phyloP scores from a whole-genome alignment of 495 filamentous ascomycete genomes.

The Trichoderma gamsii region DNA sequence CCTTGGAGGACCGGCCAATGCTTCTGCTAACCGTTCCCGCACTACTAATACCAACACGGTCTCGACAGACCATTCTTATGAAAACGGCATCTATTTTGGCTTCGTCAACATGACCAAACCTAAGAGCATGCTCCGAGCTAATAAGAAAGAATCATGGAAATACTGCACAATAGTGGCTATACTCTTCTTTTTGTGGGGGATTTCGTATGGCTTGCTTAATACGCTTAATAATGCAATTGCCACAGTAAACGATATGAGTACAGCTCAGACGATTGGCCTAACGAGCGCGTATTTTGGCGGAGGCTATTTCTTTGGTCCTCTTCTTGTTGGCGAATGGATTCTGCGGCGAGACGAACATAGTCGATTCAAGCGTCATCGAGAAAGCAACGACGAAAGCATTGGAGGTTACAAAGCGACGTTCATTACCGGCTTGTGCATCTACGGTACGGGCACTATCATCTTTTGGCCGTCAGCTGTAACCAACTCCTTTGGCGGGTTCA shows the following conservation, averaged over 20 bases:
- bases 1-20: neutral
- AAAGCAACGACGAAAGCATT: slow-evolving; percentile 21
- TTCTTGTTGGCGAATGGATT: slow-evolving; percentile 61
- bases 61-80: slow-evolving; percentile 14
- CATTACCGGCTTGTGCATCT: slow-evolving; percentile 58
- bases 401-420: slow-evolving; percentile 42
- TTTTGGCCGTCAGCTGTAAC: slow-evolving; percentile 49
- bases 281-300: slow-evolving; percentile 40
- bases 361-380: slow-evolving; percentile 22
- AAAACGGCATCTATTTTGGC: slow-evolving; percentile 56
- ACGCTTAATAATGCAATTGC: slow-evolving; percentile 53
- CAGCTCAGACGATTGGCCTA: slow-evolving; percentile 34
- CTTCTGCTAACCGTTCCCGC: neutral
- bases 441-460: slow-evolving; percentile 45
- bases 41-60: slow-evolving; percentile 13
- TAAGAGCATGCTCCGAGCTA: slow-evolving; percentile 66
- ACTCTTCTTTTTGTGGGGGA: slow-evolving; percentile 77
- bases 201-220: slow-evolving; percentile 72
- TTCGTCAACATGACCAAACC: slow-evolving; percentile 76
- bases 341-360: slow-evolving; percentile 51
- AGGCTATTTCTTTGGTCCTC: slow-evolving; percentile 59
- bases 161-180: slow-evolving; percentile 58
- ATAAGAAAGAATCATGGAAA: slow-evolving; percentile 35
- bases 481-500: slow-evolving; percentile 23
- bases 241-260: slow-evolving; percentile 32